Base-by-base conservation (phyloP, 805 yeast species). In the Sungouiozyma intestinalis region DNA sequence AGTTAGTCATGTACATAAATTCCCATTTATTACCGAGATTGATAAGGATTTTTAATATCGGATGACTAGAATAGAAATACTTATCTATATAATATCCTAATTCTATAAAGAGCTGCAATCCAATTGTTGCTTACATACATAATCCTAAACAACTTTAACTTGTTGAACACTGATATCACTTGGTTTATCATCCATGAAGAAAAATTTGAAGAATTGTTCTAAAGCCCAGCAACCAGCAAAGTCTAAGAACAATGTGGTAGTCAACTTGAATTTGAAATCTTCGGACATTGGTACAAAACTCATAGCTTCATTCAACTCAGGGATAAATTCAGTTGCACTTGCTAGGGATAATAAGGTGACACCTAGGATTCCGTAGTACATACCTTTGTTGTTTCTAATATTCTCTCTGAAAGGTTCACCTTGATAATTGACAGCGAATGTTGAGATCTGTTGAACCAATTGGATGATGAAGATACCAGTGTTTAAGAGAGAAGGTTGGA, bases 371-470 rank as follows among this genome's bases (percentile, higher is more conserved):
- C 98, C 98, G 53, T 85, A 90, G 67, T 82, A 90, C 97, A 92
- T 92, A 50, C 97, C 97, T 65, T 81, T 84, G 67, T 92, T 92
- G 63, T 83, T 95, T 41, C 70, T 71, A 54, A 92, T 82, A 44
- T 85, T 77, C 67, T 92, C 95, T 63, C 94, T 81, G 70, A 92
- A 92, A 43, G 98, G 98, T 52, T 83, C 79, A 42, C 98, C 98
- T 68, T 86, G 95, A 65, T 92, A 92, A 67, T 92, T 92, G 45
- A 92, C 96, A 16, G 96, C 96, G 70, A 88, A 92, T 0, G 98
- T 92, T 14, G 97, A 85, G 41, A 92, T 94, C 65, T 92, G 96
- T 69, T 92, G 97, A 16, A 95, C 90, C 55, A 92, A 73, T 64
- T 88, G 97, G 44, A 92, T 74, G 61, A 92, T 73, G 67, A 88